These are phyloP conservation scores for Candida hispaniensis DNA, from an alignment of 805 yeast species.

Conservation along the genomic window DNA sequence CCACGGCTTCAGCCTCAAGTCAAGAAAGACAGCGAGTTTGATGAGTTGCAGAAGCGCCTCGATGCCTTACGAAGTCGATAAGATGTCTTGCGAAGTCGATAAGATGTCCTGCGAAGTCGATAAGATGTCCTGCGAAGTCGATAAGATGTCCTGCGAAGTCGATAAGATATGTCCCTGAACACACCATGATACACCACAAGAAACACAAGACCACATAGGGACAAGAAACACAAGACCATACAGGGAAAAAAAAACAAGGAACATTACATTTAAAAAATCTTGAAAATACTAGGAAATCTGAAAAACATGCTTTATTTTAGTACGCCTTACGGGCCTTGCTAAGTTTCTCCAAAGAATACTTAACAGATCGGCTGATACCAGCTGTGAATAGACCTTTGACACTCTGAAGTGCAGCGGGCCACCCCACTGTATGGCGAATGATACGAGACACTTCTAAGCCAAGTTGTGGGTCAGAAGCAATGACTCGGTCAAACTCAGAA, in stretches of 20 bases:
- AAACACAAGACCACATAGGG: too few species aligned
- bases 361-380: slow-evolving; percentile 58
- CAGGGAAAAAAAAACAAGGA: too few species aligned
- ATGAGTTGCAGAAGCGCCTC: slow-evolving; percentile 57
- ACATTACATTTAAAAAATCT: too few species aligned
- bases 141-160: too few species aligned
- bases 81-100: background rate
- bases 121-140: too few species aligned
- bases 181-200: too few species aligned
- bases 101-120: too few species aligned
- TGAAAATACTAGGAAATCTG: too few species aligned
- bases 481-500: slow-evolving; percentile 32
- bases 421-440: slow-evolving; percentile 46
- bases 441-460: slow-evolving; percentile 30
- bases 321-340: too few species aligned
- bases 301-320: too few species aligned
- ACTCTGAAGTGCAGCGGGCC: slow-evolving; percentile 67
- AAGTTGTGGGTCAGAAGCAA: slow-evolving; percentile 37
- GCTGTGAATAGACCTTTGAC: slow-evolving; percentile 81
- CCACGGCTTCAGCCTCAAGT: slow-evolving; percentile 12
- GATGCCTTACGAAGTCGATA: slow-evolving; percentile 51
- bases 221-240: too few species aligned
- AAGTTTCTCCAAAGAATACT: slow-evolving; percentile 67
- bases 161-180: too few species aligned
- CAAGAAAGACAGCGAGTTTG: slow-evolving; percentile 38